Conservation (phyloP, 1,139 yeast genomes). For the Nakaseomyces uthaithaninus region DNA sequence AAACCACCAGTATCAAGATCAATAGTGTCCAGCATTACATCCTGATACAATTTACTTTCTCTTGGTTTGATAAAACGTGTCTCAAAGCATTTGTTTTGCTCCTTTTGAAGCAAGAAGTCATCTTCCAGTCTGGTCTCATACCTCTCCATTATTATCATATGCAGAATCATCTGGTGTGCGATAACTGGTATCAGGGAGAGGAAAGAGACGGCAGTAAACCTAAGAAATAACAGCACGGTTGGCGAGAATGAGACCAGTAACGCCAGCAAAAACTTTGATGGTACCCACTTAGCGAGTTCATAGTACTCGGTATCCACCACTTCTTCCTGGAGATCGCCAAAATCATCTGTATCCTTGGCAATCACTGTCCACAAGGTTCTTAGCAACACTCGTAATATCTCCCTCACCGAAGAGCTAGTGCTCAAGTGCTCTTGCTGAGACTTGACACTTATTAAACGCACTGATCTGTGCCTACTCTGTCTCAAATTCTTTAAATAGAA, state of each 20-base stretch:
- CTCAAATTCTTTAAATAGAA: slow-evolving; percentile 15
- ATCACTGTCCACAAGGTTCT: neutral
- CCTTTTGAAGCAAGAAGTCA: slow-evolving; percentile 52
- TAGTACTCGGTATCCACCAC: slow-evolving; percentile 32
- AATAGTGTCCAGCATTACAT: slow-evolving; percentile 54
- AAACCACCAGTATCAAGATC: slow-evolving; percentile 29
- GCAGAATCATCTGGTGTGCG: slow-evolving; percentile 36
- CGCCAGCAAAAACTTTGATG: slow-evolving; percentile 43
- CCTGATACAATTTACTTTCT: slow-evolving; percentile 46
- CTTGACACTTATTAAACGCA: neutral
- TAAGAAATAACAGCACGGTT: slow-evolving; percentile 36
- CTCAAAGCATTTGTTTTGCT: slow-evolving; percentile 57
- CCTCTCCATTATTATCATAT: slow-evolving; percentile 37
- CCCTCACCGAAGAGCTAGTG: neutral
- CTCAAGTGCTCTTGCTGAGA: neutral
- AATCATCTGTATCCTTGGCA: neutral
- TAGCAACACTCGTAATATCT: neutral
- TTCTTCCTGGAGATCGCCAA: slow-evolving; percentile 1
- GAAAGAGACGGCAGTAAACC: slow-evolving; percentile 37
- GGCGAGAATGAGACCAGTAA: slow-evolving; percentile 54
- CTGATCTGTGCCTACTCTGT: neutral
- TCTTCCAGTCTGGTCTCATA: slow-evolving; percentile 48
- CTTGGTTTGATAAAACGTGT: slow-evolving; percentile 59
- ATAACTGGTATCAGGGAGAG: slow-evolving; percentile 36
- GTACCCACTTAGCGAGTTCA: slow-evolving; percentile 54